Base-by-base conservation (phyloP, 179 eudicot species). In the Corrigiola litoralis region DNA sequence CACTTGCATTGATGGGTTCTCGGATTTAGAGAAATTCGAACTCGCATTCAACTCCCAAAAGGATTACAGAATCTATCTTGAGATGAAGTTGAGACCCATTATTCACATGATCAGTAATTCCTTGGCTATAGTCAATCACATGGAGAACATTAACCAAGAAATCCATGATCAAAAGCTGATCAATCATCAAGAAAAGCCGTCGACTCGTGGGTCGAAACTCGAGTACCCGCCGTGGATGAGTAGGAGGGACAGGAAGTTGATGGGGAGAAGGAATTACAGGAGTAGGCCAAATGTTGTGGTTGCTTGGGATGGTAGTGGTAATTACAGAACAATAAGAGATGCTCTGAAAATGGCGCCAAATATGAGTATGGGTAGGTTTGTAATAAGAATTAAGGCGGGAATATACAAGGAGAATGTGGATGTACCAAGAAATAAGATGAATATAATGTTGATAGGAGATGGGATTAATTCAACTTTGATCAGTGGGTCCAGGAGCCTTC, bases 1-100 rank as follows among this genome's bases (percentile, higher is more conserved):
- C 31, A 79, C 90, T 5, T 87, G 90, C 85, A 74, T 81, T 60
- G 84, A 83, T 60, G 95, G 88, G 54, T 85, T 85, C 65, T 61
- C 66, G 2, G 87, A 85, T 24, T 66, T 81, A 63, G 77, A 72
- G 25, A 32, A 29, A 40, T 18, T 44, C 25, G 23, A 17, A 23
- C 23, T 38, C n/a, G 65, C 17, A 55, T 48, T 51, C 17, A 32
- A 42, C 6, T 4, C 58, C 18, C 14, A 27, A 36, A 77, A 41
- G 46, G 72, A 64, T 65, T 65, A 68, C 34, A 69, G 73, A 46
- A 47, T 68, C 24, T 68, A 79, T 46, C 77, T 87, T 8, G 77
- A 81, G 55, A 61, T 46, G 42, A 66, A 79, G 31, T 46, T 87
- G 13, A 71, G 63, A 54, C 95, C 95, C 18, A 78, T 85, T 20